A percentile compares a stretch with the other conserved stretches of the same genome.
phyloP scores from a whole-genome alignment of 306 rosid species.

The Citrullus colocynthis region DNA sequence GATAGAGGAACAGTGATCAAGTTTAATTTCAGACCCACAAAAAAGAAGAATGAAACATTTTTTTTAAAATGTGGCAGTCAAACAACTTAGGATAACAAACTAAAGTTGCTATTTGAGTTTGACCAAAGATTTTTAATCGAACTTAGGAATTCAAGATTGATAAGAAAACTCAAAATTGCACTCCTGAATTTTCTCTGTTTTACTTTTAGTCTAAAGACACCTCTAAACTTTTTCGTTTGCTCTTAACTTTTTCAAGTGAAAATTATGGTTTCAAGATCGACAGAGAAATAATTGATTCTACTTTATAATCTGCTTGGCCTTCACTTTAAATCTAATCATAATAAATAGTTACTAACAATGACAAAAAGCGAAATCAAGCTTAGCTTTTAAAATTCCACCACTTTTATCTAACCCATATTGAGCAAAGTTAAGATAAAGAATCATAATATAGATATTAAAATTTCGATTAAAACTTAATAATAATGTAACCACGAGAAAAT shows the following conservation, averaged over 20 bases:
- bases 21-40: not conserved
- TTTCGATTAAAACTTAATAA: not conserved
- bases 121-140: not conserved
- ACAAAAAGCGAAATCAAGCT: not conserved
- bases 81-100: not conserved
- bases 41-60: not conserved
- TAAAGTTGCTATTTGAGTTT: not conserved
- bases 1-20: not conserved
- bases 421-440: not conserved
- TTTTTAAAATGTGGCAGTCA: not conserved
- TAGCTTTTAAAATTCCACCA: not conserved
- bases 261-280: not conserved
- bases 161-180: not conserved
- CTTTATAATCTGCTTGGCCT: not conserved
- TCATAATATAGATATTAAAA: not conserved
- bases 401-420: not conserved
- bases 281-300: not conserved
- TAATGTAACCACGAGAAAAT: not conserved
- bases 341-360: not conserved
- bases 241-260: not conserved
- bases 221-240: not conserved
- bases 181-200: not conserved
- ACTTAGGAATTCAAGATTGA: not conserved
- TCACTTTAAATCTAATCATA: not conserved
- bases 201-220: not conserved